Conservation (phyloP, 2,329 filamentous ascomycete species). For the Colletotrichum musae region DNA sequence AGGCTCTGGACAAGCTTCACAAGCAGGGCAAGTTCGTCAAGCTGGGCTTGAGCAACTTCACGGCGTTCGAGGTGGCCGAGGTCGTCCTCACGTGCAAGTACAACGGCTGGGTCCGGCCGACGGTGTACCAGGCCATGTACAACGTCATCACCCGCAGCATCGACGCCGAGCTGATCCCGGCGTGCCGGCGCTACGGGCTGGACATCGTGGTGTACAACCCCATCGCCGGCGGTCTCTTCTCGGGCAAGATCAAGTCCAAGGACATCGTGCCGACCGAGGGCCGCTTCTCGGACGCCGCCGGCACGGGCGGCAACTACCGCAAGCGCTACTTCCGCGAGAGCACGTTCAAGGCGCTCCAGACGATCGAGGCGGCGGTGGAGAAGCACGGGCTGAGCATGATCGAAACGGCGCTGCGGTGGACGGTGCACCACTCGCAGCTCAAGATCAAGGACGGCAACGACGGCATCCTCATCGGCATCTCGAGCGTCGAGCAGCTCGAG, state of each 20-base stretch:
- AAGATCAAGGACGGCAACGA: constrained; percentile 68
- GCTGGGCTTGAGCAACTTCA: constrained; percentile 87
- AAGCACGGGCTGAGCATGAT: constrained; percentile 79
- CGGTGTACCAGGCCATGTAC: constrained; percentile 91
- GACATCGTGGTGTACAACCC: constrained; percentile 89
- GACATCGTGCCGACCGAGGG: constrained; percentile 76
- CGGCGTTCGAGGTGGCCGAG: constrained; percentile 90
- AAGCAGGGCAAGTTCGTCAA: constrained; percentile 88
- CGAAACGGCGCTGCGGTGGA: constrained; percentile 82
- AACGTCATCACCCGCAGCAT: constrained; percentile 84
- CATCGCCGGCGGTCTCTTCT: constrained; percentile 84
- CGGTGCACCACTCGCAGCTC: constrained; percentile 77
- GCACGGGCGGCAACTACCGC: constrained; percentile 71
- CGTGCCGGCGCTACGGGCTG: constrained; percentile 81
- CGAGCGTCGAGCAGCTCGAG: constrained; percentile 69
- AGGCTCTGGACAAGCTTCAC: constrained; percentile 84
- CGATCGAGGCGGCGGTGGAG: constrained; percentile 77
- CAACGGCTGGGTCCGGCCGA: constrained; percentile 85
- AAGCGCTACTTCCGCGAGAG: constrained; percentile 80
- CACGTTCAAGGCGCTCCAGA: constrained; percentile 73
- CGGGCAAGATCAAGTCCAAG: constrained; percentile 81
- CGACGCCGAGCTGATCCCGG: constrained; percentile 81
- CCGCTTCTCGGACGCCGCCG: constrained; percentile 73
- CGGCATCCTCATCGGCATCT: constrained; percentile 73
- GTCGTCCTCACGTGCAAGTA: constrained; percentile 84